These are phyloP conservation scores for Atkinsonella hypoxylon DNA, from an alignment of 2,329 filamentous ascomycete species.

Conservation along the genomic window DNA sequence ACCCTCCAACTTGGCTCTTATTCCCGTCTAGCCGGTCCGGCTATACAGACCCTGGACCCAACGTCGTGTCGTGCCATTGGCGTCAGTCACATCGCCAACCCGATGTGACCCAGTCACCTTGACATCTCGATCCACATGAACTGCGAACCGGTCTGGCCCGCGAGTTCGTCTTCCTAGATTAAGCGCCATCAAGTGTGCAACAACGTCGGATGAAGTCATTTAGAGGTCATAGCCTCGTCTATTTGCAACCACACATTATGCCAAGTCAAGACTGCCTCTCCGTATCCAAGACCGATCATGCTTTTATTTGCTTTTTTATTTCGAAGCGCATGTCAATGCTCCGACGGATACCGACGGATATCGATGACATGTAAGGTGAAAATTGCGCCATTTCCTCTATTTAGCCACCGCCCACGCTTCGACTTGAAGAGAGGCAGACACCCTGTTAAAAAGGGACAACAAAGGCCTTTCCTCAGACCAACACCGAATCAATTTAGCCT, in stretches of 20 bases:
- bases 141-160: neutral
- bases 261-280: neutral
- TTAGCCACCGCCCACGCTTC: too few relatives aligned
- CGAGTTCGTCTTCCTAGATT: neutral
- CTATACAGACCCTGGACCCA: neutral
- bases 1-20: neutral
- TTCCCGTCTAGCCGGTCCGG: constrained; percentile 1
- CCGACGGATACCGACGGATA: too few relatives aligned
- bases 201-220: neutral
- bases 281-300: neutral
- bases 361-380: too few relatives aligned
- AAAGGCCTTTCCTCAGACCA: too few relatives aligned
- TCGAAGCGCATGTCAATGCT: too few relatives aligned
- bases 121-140: neutral
- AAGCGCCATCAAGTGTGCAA: neutral
- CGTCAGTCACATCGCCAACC: neutral
- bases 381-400: too few relatives aligned
- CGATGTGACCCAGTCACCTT: neutral
- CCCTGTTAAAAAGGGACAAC: too few relatives aligned
- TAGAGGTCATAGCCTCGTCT: neutral
- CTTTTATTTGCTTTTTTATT: neutral
- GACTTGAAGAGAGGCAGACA: too few relatives aligned
- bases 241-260: neutral
- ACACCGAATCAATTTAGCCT: too few relatives aligned
- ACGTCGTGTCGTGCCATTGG: neutral